These are phyloP conservation scores for Didymella exigua DNA, from an alignment of 2,329 filamentous ascomycete species.

Conservation along the genomic window DNA sequence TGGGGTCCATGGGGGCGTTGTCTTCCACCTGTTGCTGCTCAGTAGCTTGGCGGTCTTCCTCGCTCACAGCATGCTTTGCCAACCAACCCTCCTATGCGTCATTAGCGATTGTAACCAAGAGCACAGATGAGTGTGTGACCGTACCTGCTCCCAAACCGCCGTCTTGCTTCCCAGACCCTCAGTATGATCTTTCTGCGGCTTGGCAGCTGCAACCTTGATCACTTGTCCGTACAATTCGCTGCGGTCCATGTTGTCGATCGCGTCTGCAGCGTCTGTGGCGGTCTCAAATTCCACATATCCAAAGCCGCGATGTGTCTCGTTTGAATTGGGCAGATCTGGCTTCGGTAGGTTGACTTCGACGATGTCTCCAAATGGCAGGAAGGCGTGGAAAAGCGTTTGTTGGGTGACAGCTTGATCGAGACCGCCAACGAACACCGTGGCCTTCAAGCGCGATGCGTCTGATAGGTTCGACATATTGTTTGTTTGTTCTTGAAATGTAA, in stretches of 20 bases:
- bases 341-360: conserved; percentile 89
- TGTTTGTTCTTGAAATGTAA: background rate
- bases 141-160: conserved; percentile 95
- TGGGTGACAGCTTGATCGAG: conserved; percentile 78
- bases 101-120: conserved; percentile 19
- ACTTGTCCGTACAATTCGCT: conserved; percentile 91
- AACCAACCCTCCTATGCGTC: conserved; percentile 82
- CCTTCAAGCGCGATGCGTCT: conserved; percentile 81
- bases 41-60: conserved; percentile 72
- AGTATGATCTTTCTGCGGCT: conserved; percentile 84
- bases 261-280: conserved; percentile 83
- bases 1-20: conserved; percentile 75
- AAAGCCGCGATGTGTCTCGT: conserved; percentile 85
- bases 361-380: conserved; percentile 96
- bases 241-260: conserved; percentile 99
- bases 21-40: conserved; percentile 60
- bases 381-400: conserved; percentile 82
- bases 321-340: conserved; percentile 78
- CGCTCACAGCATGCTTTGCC: conserved; percentile 81
- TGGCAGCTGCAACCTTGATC: conserved; percentile 90
- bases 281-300: conserved; percentile 96
- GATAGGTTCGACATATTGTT: conserved; percentile 65
- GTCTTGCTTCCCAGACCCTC: conserved; percentile 92
- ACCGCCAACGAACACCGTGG: conserved; percentile 90
- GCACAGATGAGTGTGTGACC: conserved; percentile 33